Evolutionary conservation across 768 basidiomycete species (phyloP).

Genomic region (Tubosaeta brunneosetosa): DNA sequence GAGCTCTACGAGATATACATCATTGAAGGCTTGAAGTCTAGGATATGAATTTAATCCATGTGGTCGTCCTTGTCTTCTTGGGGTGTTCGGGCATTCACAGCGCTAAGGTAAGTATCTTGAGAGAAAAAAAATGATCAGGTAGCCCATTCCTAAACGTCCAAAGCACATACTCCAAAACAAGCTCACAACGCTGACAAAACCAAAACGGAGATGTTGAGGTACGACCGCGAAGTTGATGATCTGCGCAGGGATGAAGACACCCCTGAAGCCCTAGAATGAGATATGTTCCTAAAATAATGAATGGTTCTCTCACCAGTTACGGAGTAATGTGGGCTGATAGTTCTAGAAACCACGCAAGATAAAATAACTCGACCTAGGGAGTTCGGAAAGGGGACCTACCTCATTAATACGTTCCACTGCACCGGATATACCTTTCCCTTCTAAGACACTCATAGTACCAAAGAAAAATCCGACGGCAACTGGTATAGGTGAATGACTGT

Average conservation of each 20-base stretch:
- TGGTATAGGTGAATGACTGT: constrained; percentile 13
- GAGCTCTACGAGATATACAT: constrained; percentile 11
- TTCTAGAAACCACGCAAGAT: constrained; percentile 37
- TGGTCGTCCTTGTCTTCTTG: constrained; percentile 1
- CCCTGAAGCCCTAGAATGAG: constrained; percentile 36
- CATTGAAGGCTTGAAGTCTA: not conserved
- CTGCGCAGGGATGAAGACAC: constrained; percentile 73
- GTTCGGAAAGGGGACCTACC: constrained; percentile 15
- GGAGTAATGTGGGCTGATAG: constrained; percentile 68
- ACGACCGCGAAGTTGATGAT: constrained; percentile 74
- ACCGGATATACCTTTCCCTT: constrained; percentile 58
- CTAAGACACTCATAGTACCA: constrained; percentile 73
- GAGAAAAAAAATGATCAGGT: not conserved
- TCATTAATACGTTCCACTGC: constrained; percentile 46
- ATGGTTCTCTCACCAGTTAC: constrained; percentile 56
- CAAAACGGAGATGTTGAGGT: constrained; percentile 72
- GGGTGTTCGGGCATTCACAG: constrained; percentile 39
- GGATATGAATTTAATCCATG: constrained; percentile 1
- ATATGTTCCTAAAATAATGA: not conserved
- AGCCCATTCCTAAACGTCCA: not conserved
- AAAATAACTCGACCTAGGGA: not conserved
- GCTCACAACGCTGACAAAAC: constrained; percentile 70
- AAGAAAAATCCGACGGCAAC: constrained; percentile 55
- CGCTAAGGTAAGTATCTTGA: constrained; percentile 60
- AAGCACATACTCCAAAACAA: constrained; percentile 72